Percentiles rank a stretch among this genome's conserved stretches.
These are phyloP conservation scores for Lachnellula occidentalis DNA, from an alignment of 2,329 filamentous ascomycete species.

Conservation along the genomic window DNA sequence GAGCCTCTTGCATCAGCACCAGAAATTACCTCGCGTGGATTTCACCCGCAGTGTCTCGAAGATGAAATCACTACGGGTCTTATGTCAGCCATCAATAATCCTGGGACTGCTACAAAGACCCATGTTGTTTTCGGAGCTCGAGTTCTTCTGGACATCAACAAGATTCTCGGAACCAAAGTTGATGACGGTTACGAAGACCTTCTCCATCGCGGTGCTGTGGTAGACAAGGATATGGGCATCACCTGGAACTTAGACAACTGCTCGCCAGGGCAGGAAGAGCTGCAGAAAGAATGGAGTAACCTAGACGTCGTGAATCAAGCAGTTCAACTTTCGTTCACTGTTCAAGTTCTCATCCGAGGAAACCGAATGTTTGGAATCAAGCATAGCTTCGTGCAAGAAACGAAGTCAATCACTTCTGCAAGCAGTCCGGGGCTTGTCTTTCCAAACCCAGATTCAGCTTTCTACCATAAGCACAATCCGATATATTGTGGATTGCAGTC, in stretches of 20 bases:
- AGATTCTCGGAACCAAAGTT: background rate
- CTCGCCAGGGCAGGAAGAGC: background rate
- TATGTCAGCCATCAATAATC: background rate
- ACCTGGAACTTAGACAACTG: background rate
- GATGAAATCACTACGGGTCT: background rate
- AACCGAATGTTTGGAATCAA: background rate
- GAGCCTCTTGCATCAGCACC: background rate
- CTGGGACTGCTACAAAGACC: background rate
- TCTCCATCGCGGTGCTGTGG: background rate
- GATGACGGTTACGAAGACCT: background rate
- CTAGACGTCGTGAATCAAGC: background rate
- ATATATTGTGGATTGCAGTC: background rate
- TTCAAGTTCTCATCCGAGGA: background rate
- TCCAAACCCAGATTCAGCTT: background rate
- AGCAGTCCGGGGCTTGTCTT: background rate
- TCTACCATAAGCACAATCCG: background rate
- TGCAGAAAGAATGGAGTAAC: background rate
- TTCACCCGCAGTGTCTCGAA: background rate
- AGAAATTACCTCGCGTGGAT: background rate
- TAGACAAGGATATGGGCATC: background rate
- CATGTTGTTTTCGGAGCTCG: background rate
- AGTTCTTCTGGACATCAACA: background rate
- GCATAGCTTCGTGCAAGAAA: background rate
- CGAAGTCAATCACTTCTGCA: background rate
- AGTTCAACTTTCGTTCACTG: background rate